Percentiles rank a stretch among this genome's conserved stretches.
Conservation (phyloP, 2,329 filamentous ascomycete species). For the Onygenales sp. region DNA sequence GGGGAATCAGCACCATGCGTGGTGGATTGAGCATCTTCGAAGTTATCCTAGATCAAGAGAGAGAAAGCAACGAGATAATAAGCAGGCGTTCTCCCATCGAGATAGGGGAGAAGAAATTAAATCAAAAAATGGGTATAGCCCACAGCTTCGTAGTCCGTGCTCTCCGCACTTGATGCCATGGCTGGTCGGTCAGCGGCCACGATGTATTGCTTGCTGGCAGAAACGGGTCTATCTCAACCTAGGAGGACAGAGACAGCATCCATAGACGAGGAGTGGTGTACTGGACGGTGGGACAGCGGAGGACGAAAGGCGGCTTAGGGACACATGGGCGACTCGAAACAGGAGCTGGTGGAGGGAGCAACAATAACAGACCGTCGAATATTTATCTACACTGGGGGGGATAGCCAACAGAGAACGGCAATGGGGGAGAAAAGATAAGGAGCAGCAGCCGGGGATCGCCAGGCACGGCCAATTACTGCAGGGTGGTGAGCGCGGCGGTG, state of each 20-base stretch:
- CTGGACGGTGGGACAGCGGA: background rate
- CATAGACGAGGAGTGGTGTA: background rate
- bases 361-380: background rate
- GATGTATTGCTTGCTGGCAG: background rate
- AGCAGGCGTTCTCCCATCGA: background rate
- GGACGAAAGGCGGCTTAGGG: background rate
- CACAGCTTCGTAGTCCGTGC: slow-evolving; percentile 35
- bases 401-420: too few species aligned
- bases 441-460: too few species aligned
- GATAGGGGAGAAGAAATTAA: too few species aligned
- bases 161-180: slow-evolving; percentile 29
- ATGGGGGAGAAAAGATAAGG: too few species aligned
- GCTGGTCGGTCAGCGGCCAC: slow-evolving; percentile 11
- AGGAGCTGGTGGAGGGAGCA: background rate
- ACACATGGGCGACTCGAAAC: background rate
- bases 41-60: slow-evolving; percentile 52
- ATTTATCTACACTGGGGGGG: too few species aligned
- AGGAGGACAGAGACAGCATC: background rate
- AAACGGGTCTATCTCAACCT: background rate
- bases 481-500: too few species aligned
- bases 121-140: slow-evolving; percentile 7
- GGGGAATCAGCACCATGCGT: slow-evolving; percentile 16
- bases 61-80: background rate
- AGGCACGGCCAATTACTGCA: too few species aligned
- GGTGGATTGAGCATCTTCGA: slow-evolving; percentile 71